These are phyloP conservation scores for Aureobasidium sp. DNA, from an alignment of 2,329 filamentous ascomycete genomes.

Conservation along the genomic window DNA sequence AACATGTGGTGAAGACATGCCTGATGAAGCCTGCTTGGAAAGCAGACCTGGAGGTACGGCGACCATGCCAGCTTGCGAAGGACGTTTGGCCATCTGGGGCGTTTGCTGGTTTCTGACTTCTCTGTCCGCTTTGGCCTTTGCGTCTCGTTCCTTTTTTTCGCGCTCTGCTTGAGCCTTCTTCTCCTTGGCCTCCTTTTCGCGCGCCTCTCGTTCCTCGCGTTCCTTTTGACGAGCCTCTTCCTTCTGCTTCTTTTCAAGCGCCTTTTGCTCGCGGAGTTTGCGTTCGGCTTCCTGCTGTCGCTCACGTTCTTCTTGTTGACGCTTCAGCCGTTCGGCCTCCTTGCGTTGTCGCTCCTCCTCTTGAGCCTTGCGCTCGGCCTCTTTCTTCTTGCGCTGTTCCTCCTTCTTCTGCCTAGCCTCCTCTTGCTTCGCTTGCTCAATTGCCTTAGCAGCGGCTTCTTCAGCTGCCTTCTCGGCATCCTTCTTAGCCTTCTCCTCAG, in stretches of 20 bases:
- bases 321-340: constrained; percentile 74
- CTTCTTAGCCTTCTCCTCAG: constrained; percentile 82
- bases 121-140: constrained; percentile 35
- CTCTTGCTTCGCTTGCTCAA: constrained; percentile 69
- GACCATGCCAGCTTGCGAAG: constrained; percentile 50
- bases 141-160: constrained; percentile 55
- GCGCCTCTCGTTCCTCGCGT: constrained; percentile 51
- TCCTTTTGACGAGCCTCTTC: constrained; percentile 69
- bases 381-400: constrained; percentile 84
- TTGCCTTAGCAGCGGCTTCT: constrained; percentile 65
- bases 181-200: constrained; percentile 69
- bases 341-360: constrained; percentile 81
- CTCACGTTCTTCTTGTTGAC: constrained; percentile 76
- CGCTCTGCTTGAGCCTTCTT: constrained; percentile 50
- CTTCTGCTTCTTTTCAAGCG: constrained; percentile 69
- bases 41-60: constrained; percentile 46
- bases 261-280: constrained; percentile 70
- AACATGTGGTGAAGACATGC: constrained; percentile 69
- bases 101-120: constrained; percentile 27
- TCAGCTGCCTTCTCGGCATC: constrained; percentile 87
- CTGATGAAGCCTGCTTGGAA: constrained; percentile 43
- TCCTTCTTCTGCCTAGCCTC: constrained; percentile 77
- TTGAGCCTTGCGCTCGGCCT: constrained; percentile 80
- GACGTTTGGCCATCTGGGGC: constrained; percentile 42
- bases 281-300: constrained; percentile 78